Base-by-base conservation (phyloP, 148 eudicot species). In the Tetragonia tetragonoides region DNA sequence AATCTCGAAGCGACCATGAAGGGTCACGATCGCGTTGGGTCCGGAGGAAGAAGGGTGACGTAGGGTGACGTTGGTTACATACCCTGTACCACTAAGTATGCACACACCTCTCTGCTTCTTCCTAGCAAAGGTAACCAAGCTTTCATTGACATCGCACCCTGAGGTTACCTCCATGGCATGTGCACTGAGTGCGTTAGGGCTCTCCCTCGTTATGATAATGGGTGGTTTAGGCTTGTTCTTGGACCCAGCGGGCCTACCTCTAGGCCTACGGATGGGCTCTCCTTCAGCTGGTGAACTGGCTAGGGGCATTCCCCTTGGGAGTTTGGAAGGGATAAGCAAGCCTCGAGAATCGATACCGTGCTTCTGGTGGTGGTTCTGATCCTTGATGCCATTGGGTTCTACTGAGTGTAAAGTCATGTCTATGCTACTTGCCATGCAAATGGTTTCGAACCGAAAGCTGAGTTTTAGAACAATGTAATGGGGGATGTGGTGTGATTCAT, bases 171-270 rank as follows among this genome's bases (percentile, higher is more conserved):
- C 96, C 85, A 91, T 84, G n/a, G 93, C 96, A 54, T 91, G 93
- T 7, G 93, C 96, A 14, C 86, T 75, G 53, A 91, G 89, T 0
- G 93, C 82, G 70, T 85, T 88, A 1, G 96, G 81, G 67, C 93
- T 88, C 68, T 91, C 96, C 63, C 93, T 47, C 9, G 96, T 87
- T 47, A 91, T 89, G 81, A 91, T 89, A n/a, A 91, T 88, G 39
- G 95, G 93, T 12, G 92, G 90, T 77, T 91, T 91, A 10, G 95
- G 91, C 87, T 91, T 91, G 91, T 91, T 91, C 82, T 87, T 91
- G 41, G 92, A 91, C 53, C 95, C 95, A 9, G 90, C 96, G 0
- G 96, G 93, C 85, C 96, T 81, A 49, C 96, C 96, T 18, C 96
- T 83, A 16, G 96, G 93, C 83, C 93, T 84, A 2, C 89, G 79